Percentiles rank a stretch among this genome's conserved stretches.
phyloP scores from a whole-genome alignment of 2,329 filamentous ascomycete species.

The Raffaelea ambrosiae region DNA sequence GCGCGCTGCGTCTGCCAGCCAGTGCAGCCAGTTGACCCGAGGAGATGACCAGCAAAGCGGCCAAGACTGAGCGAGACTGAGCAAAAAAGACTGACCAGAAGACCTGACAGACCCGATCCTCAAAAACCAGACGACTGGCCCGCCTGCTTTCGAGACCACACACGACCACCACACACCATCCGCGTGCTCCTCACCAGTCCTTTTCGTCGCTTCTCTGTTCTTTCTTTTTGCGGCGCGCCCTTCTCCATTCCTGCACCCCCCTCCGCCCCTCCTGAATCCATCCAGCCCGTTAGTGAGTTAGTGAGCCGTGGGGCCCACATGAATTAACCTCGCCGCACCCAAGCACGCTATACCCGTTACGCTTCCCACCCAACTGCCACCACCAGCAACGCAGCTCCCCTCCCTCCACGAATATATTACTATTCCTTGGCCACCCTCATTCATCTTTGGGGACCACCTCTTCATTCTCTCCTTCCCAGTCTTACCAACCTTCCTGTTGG shows the following conservation, averaged over 20 bases:
- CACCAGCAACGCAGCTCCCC: conserved; percentile 9
- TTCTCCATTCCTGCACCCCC: not conserved
- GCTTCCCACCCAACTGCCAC: conserved; percentile 6
- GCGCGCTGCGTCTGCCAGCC: conserved; percentile 3
- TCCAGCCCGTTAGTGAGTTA: conserved; percentile 4
- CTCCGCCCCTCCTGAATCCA: not conserved
- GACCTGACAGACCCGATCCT: too few species aligned
- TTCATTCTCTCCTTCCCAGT: not conserved
- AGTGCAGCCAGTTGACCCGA: not conserved
- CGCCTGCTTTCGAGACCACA: not conserved
- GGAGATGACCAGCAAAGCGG: too few species aligned
- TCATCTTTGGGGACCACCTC: conserved; percentile 7
- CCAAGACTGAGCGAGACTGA: too few species aligned
- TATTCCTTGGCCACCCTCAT: conserved; percentile 10
- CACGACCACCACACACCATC: too few species aligned
- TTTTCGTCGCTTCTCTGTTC: not conserved
- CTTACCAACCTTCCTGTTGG: conserved; percentile 3
- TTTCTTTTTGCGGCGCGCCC: too few species aligned
- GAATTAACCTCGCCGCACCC: conserved; percentile 12
- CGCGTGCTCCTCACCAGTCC: not conserved
- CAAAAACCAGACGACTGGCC: not conserved
- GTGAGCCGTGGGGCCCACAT: conserved; percentile 9
- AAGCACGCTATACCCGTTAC: conserved; percentile 5
- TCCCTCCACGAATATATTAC: conserved; percentile 13
- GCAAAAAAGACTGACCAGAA: too few species aligned